Conservation (phyloP, 352 stramenopile species). For the Blastocystis sp. region DNA sequence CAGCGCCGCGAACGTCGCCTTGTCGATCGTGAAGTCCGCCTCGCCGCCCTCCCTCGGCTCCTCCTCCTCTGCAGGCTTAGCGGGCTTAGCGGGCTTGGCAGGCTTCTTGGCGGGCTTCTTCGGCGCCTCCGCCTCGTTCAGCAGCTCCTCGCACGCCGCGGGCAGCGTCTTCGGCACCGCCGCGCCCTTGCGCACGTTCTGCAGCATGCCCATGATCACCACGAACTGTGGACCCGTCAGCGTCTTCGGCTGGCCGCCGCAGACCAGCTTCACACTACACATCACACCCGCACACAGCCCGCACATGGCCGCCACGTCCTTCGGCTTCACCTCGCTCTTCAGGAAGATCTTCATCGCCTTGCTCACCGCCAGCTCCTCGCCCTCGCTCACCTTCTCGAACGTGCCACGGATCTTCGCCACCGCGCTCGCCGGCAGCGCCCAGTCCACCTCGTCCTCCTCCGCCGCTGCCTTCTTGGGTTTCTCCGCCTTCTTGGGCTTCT, state of each 20-base stretch:
- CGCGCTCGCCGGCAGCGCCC: background rate
- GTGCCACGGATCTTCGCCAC: conserved; percentile 7
- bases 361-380: conserved; percentile 9
- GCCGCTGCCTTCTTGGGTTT: background rate
- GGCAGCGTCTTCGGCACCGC: conserved; percentile 23
- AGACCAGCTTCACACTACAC: conserved; percentile 36
- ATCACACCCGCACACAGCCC: background rate
- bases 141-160: background rate
- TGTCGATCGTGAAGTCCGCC: conserved; percentile 33
- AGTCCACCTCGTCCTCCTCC: conserved; percentile 43
- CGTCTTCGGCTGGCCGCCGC: conserved; percentile 24
- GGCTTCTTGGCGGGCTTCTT: background rate
- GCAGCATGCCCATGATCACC: conserved; percentile 55
- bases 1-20: conserved; percentile 16
- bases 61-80: background rate
- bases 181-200: conserved; percentile 46
- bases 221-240: conserved; percentile 22
- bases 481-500: background rate
- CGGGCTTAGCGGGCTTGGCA: background rate
- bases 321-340: conserved; percentile 54
- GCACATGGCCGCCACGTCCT: conserved; percentile 27
- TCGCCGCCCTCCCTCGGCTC: conserved; percentile 10
- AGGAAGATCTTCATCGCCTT: conserved; percentile 61
- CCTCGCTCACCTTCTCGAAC: conserved; percentile 46
- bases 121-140: background rate